Evolutionary conservation across 768 basidiomycete species (phyloP).

Genomic region (Auricularia sp.): DNA sequence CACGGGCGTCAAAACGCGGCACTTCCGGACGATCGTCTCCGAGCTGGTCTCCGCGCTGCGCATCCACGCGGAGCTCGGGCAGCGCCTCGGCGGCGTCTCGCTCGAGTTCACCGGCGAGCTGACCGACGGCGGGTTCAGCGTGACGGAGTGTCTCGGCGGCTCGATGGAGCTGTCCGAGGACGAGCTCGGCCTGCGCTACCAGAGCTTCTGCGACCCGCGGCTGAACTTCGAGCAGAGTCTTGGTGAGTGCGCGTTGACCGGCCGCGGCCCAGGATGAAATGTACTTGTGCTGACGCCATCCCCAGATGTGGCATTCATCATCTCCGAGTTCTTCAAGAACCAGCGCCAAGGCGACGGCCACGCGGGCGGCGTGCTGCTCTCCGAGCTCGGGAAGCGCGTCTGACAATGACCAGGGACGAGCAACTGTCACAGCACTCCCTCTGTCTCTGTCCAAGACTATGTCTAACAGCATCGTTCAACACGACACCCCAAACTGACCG

Average conservation of each 20-base stretch:
- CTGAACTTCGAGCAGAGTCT: slow-evolving; percentile 90
- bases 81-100: slow-evolving; percentile 70
- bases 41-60: slow-evolving; percentile 76
- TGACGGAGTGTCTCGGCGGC: slow-evolving; percentile 94
- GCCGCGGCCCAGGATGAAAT: neutral
- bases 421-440: neutral
- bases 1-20: slow-evolving; percentile 77
- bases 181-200: slow-evolving; percentile 81
- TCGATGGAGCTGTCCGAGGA: slow-evolving; percentile 91
- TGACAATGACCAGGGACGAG: neutral
- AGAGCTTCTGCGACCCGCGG: slow-evolving; percentile 92
- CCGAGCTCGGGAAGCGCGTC: neutral
- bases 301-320: slow-evolving; percentile 73
- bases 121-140: slow-evolving; percentile 82
- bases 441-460: neutral
- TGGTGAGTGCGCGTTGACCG: slow-evolving; percentile 37
- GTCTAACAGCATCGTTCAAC: no score
- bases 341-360: slow-evolving; percentile 33
- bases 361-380: neutral
- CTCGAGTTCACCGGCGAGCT: slow-evolving; percentile 90
- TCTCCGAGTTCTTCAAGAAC: slow-evolving; percentile 72
- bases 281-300: neutral
- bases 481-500: no score
- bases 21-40: slow-evolving; percentile 79
- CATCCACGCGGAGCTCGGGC: slow-evolving; percentile 66